phyloP scores from a whole-genome alignment of 2,329 filamentous ascomycete species.

The Westerdykella sp. region DNA sequence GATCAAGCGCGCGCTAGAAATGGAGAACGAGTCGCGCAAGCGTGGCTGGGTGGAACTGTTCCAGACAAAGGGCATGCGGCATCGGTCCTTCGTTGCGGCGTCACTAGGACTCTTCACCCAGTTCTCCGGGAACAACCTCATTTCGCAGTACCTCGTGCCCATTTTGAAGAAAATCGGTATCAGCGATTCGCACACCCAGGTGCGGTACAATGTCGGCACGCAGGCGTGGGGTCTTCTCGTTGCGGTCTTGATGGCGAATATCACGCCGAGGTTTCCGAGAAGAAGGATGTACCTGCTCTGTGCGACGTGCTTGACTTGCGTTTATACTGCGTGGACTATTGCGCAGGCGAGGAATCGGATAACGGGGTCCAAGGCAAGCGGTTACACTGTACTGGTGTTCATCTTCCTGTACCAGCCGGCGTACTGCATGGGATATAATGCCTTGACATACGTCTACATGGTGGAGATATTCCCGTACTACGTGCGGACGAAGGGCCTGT shows the following conservation, averaged over 20 bases:
- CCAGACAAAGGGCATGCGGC: conserved; percentile 57
- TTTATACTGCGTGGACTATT: conserved; percentile 36
- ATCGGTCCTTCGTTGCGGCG: conserved; percentile 55
- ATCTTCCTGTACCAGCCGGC: conserved; percentile 49
- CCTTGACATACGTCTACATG: conserved; percentile 51
- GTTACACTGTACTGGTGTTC: conserved; percentile 45
- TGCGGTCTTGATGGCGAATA: conserved; percentile 49
- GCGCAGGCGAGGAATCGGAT: conserved; percentile 49
- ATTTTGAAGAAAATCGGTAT: conserved; percentile 59
- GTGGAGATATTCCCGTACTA: conserved; percentile 47
- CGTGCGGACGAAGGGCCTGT: conserved; percentile 45
- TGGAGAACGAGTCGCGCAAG: conserved; percentile 49
- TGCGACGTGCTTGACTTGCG: conserved; percentile 27
- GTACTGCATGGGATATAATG: conserved; percentile 54
- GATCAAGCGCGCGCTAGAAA: conserved; percentile 56
- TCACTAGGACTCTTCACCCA: conserved; percentile 61
- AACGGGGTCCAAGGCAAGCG: conserved; percentile 21
- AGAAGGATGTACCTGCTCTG: conserved; percentile 51
- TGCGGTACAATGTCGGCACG: conserved; percentile 49
- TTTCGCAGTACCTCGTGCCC: conserved; percentile 58
- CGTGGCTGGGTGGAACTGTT: conserved; percentile 57
- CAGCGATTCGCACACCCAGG: conserved; percentile 34
- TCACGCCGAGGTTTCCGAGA: conserved; percentile 51
- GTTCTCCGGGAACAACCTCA: conserved; percentile 59
- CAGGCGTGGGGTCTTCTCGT: conserved; percentile 55